Evolutionary conservation across 2,329 filamentous ascomycete genomes (phyloP).

Genomic region (Aureobasidium sp.): DNA sequence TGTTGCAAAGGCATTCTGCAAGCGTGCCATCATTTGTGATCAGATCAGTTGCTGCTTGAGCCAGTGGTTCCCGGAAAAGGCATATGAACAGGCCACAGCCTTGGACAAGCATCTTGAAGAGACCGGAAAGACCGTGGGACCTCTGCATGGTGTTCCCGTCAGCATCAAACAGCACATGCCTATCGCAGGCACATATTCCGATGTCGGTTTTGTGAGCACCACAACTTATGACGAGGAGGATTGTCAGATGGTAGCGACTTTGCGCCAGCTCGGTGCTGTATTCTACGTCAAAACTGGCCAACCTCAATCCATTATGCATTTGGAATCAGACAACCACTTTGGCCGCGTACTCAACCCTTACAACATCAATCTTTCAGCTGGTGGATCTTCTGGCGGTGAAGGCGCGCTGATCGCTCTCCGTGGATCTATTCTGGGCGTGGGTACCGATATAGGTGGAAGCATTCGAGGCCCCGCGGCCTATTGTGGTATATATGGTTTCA

Average conservation of each 20-base stretch:
- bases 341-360: constrained; percentile 52
- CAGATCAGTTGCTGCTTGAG: constrained; percentile 50
- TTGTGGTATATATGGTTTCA: constrained; percentile 31
- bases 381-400: constrained; percentile 61
- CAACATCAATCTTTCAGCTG: constrained; percentile 53
- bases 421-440: constrained; percentile 53
- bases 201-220: constrained; percentile 41
- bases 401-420: constrained; percentile 52
- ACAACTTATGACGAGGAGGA: constrained; percentile 42
- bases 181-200: constrained; percentile 50
- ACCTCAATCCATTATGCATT: constrained; percentile 37
- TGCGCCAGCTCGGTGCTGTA: constrained; percentile 40
- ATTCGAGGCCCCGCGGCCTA: constrained; percentile 85
- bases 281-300: constrained; percentile 49
- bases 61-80: constrained; percentile 41
- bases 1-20: constrained; percentile 35
- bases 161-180: constrained; percentile 59
- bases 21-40: constrained; percentile 28
- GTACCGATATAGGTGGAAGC: constrained; percentile 53
- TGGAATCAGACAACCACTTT: constrained; percentile 30
- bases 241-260: constrained; percentile 30
- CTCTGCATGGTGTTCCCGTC: constrained; percentile 48
- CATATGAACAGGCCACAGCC: constrained; percentile 20
- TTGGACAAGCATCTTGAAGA: constrained; percentile 25
- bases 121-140: constrained; percentile 21